Evolutionary conservation across 225 moss, liverwort and hornwort species (phyloP), one percentile per base, ranked within the genome.

Genomic region (Straminergon stramineum): DNA sequence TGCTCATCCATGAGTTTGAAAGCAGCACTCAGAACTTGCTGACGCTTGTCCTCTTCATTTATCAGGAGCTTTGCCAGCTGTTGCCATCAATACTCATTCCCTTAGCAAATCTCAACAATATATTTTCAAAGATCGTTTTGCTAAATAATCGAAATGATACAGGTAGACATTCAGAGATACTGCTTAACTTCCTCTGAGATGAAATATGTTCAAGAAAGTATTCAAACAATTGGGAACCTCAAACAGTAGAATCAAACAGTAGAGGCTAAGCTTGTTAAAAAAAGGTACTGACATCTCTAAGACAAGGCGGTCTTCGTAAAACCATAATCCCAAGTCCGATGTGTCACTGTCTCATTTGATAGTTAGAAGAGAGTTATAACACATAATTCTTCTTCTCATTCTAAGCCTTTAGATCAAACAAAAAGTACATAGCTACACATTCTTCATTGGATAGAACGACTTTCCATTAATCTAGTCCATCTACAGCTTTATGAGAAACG

Each of bases 1-100:
- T 95, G 92, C 17, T 93, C 94, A 66, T 99, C 99, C 76, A 99
- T 94, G 52, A 97, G 92, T 70, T 89, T 87, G 90, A 99, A 99
- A 77, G 94, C 95, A 85, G 92, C 88, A 76, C 85, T 91, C 87
- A 99, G 84, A 85, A 97, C 92, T 57, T 51, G 86, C 57, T 92
- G 93, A 86, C 97, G 94, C 78, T 91, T 91, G 24, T 89, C 89
- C 87, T 96, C 95, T 90, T 88, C 89, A 74, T 83, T 73, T 19
- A 96, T 66, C 84, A 99, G 45, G 75, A 93, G 90, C 87, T 85
- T 92, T 58, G 97, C 97, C 82, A 99, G 92, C 97, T 99, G 92
- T 75, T n/a, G 48, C 48, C 57, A 88, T 51, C 56, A 88, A 83
- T 53, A 55, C 27, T 43, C 79, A 75, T 88, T 61, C 56, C 45